Conservation (phyloP, 352 stramenopile genomes). For the Globisporangium cylindrosporum region DNA sequence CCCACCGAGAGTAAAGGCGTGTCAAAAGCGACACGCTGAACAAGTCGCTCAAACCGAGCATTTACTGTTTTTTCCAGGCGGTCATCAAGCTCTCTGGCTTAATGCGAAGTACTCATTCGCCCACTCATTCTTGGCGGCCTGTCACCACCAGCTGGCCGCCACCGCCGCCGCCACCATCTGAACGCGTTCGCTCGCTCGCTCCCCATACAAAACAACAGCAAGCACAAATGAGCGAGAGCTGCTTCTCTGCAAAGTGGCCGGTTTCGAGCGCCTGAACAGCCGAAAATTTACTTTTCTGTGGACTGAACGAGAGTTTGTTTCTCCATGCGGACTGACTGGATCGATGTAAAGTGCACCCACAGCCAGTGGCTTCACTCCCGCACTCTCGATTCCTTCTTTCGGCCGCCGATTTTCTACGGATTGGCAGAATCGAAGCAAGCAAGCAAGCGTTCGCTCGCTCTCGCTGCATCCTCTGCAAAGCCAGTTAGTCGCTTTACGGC, state of each 20-base stretch:
- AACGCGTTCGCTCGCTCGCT: not conserved
- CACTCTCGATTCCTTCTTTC: not conserved
- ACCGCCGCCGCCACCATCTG: not conserved
- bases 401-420: not conserved
- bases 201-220: not conserved
- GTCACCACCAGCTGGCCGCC: not conserved
- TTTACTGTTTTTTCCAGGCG: no score
- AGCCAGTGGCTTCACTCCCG: not conserved
- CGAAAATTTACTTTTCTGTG: not conserved
- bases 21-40: not conserved
- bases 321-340: not conserved
- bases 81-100: not conserved
- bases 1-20: slow-evolving; percentile 8
- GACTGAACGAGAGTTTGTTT: not conserved
- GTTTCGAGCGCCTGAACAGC: not conserved
- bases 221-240: not conserved
- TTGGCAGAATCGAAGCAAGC: not conserved
- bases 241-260: not conserved
- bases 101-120: not conserved
- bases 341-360: not conserved
- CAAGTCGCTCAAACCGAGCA: no score
- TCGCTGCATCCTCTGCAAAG: not conserved
- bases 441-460: not conserved
- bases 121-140: not conserved
- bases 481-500: not conserved